These are phyloP conservation scores for Brassica cretica DNA, from an alignment of 345 rosid species.

Conservation along the genomic window DNA sequence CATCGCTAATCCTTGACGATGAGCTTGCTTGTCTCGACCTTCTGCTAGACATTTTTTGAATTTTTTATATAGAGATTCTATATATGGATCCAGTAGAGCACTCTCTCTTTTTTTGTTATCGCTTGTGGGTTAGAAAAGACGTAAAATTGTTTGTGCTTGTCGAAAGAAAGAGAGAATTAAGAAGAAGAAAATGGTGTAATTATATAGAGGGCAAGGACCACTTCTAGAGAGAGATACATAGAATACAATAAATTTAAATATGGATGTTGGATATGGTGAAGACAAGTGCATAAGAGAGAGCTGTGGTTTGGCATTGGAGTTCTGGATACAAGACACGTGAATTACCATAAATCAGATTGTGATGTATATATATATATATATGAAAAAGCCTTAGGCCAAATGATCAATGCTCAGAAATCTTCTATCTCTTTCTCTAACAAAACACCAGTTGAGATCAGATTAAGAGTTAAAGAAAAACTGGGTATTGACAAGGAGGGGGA, in stretches of 20 bases:
- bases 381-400: no score
- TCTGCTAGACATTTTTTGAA: constrained; percentile 56
- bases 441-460: no score
- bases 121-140: not conserved
- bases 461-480: no score
- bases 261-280: constrained; percentile 75
- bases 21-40: constrained; percentile 77
- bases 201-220: constrained; percentile 1
- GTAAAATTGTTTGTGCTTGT: not conserved
- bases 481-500: no score
- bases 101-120: not conserved
- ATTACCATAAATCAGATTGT: constrained; percentile 24
- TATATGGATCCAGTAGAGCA: not conserved
- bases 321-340: constrained; percentile 37
- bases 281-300: constrained; percentile 76
- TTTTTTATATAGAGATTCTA: not conserved
- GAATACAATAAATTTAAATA: constrained; percentile 49
- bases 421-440: no score
- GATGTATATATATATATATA: not conserved
- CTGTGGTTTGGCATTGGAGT: constrained; percentile 40
- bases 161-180: not conserved
- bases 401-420: no score
- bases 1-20: constrained; percentile 80
- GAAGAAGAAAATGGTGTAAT: not conserved
- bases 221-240: constrained; percentile 15